These are phyloP conservation scores for Lachnellula subtilissima DNA, from an alignment of 2,329 filamentous ascomycete genomes.

Conservation along the genomic window DNA sequence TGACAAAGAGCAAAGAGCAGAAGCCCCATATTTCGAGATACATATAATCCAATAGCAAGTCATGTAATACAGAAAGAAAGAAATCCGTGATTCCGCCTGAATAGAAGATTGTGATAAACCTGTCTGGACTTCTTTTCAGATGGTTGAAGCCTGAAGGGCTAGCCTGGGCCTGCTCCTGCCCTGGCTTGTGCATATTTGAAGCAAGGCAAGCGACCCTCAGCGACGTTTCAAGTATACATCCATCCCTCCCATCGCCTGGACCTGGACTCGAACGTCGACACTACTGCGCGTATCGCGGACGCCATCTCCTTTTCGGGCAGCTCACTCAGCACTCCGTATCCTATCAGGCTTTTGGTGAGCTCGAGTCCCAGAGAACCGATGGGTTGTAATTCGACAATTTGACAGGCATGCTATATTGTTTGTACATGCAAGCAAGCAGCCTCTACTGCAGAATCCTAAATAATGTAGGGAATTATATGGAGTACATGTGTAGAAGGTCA, in stretches of 20 bases:
- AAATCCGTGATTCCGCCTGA: constrained; percentile 6
- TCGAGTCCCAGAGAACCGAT: no score
- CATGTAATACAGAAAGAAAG: neutral
- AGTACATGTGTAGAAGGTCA: neutral
- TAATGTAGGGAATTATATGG: no score
- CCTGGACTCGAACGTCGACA: neutral
- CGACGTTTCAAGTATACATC: no score
- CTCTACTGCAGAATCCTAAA: no score
- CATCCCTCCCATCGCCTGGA: neutral
- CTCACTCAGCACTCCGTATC: no score
- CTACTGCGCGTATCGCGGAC: neutral
- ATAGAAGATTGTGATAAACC: constrained; percentile 19
- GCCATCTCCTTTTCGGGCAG: neutral
- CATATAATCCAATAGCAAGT: neutral
- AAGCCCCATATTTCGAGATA: neutral
- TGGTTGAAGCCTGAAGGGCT: neutral
- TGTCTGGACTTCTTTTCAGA: neutral
- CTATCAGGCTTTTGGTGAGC: no score
- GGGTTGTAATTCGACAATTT: no score
- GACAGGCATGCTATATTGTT: no score
- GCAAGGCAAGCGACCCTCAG: neutral
- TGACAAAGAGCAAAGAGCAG: neutral
- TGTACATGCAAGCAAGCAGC: no score
- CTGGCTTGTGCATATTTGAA: neutral
- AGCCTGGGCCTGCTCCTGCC: neutral